Conservation (phyloP, 148 eudicot genomes). For the Polygonum aviculare region DNA sequence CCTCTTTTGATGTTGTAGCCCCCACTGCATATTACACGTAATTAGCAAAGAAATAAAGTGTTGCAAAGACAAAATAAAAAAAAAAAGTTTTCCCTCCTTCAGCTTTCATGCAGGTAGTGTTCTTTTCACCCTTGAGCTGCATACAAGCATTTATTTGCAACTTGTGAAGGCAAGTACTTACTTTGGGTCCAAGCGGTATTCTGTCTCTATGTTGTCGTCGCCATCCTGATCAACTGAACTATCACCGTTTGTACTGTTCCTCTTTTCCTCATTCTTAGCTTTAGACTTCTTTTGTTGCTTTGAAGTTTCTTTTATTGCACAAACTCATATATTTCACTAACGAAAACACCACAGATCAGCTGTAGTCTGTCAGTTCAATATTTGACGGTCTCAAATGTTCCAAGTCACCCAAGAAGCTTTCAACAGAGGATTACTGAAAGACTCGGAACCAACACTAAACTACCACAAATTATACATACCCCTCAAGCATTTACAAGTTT, state of each 20-base stretch:
- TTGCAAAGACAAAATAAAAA: neutral
- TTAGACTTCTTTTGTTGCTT: no score
- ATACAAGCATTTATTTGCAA: neutral
- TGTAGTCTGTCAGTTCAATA: neutral
- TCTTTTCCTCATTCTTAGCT: no score
- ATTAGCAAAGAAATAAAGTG: neutral
- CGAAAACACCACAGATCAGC: neutral
- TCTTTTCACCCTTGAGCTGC: neutral
- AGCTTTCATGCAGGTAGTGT: neutral
- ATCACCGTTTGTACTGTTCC: no score
- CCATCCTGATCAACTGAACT: no score
- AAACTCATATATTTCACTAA: neutral
- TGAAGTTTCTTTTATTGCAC: constrained; percentile 27
- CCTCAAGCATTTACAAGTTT: neutral
- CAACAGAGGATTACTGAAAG: neutral
- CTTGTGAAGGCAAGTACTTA: constrained; percentile 10
- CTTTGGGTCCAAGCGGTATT: no score
- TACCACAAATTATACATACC: neutral
- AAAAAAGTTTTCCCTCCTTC: neutral
- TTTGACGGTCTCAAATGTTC: neutral
- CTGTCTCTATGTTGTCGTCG: no score
- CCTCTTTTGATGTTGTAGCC: constrained; percentile 99
- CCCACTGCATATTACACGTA: constrained; percentile 42
- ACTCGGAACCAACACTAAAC: neutral
- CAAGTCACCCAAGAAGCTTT: neutral